phyloP scores from a whole-genome alignment of 1,139 yeast species.

The Kodamaea alishanica region DNA sequence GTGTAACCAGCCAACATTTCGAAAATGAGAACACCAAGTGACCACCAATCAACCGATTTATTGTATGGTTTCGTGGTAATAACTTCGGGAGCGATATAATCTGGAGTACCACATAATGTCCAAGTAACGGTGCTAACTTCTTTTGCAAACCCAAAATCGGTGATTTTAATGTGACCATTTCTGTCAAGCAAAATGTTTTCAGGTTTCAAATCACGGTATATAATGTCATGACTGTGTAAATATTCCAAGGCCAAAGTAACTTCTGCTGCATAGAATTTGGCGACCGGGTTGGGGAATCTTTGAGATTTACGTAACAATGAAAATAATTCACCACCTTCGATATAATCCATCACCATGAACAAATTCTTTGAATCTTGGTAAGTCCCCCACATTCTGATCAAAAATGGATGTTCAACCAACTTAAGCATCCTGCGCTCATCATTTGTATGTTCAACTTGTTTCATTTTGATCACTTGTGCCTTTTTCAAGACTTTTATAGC shows the following conservation, averaged over 20 bases:
- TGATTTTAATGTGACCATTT: conserved; percentile 57
- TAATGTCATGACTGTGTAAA: conserved; percentile 54
- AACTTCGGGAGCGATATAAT: conserved; percentile 62
- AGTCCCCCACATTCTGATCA: conserved; percentile 65
- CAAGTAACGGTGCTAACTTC: conserved; percentile 58
- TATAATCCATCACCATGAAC: conserved; percentile 62
- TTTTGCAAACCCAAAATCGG: conserved; percentile 63
- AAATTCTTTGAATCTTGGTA: conserved; percentile 54
- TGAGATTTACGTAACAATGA: conserved; percentile 56
- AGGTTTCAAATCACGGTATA: conserved; percentile 59
- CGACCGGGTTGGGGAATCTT: conserved; percentile 59
- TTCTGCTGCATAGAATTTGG: conserved; percentile 62
- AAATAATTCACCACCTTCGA: conserved; percentile 61
- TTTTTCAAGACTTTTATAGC: conserved; percentile 59
- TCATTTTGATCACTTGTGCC: conserved; percentile 57
- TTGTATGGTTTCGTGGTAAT: conserved; percentile 60
- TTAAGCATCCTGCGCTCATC: conserved; percentile 58
- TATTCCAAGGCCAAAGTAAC: conserved; percentile 57
- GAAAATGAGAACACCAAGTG: conserved; percentile 54
- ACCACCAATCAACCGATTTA: conserved; percentile 66
- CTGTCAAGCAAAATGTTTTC: conserved; percentile 56
- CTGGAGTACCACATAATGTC: conserved; percentile 64
- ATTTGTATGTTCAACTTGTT: conserved; percentile 62
- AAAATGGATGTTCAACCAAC: conserved; percentile 55
- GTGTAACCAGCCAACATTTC: conserved; percentile 64